These are phyloP conservation scores for Silene conica DNA, from an alignment of 148 eudicot genomes.

Conservation along the genomic window DNA sequence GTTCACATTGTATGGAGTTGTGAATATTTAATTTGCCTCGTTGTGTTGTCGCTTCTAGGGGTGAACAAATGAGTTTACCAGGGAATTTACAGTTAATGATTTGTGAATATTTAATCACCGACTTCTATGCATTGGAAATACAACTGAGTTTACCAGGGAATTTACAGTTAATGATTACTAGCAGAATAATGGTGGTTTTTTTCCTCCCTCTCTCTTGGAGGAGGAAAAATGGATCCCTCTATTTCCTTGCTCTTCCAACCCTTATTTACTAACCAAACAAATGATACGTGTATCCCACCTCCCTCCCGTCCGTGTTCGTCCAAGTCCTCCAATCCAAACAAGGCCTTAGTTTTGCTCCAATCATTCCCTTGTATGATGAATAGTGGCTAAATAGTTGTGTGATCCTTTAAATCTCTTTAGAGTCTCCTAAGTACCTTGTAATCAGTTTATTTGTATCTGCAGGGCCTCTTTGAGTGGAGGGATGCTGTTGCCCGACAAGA, in stretches of 20 bases:
- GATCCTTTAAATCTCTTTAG: neutral
- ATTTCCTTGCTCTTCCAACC: too few species aligned
- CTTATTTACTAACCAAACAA: too few species aligned
- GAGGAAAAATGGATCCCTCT: too few species aligned
- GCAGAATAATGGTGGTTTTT: neutral
- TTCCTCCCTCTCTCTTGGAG: too few species aligned
- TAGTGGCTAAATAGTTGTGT: neutral
- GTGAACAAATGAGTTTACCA: neutral
- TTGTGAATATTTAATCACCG: neutral
- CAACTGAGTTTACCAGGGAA: too few species aligned
- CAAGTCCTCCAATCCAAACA: too few species aligned
- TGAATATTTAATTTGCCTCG: neutral
- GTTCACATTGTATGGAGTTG: conserved; percentile 1
- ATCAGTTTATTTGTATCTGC: conserved; percentile 13
- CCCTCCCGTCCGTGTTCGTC: too few species aligned
- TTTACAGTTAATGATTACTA: too few species aligned
- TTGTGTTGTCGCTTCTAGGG: neutral
- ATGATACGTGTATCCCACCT: too few species aligned
- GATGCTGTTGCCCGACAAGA: conserved; percentile 85
- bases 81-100: neutral
- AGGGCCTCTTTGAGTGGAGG: conserved; percentile 97
- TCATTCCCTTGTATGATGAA: neutral
- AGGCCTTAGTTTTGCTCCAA: neutral
- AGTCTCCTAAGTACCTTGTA: neutral
- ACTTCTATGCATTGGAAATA: neutral